Evolutionary conservation across 139 green algal species (phyloP).

Genomic region (Penium margaritaceum): DNA sequence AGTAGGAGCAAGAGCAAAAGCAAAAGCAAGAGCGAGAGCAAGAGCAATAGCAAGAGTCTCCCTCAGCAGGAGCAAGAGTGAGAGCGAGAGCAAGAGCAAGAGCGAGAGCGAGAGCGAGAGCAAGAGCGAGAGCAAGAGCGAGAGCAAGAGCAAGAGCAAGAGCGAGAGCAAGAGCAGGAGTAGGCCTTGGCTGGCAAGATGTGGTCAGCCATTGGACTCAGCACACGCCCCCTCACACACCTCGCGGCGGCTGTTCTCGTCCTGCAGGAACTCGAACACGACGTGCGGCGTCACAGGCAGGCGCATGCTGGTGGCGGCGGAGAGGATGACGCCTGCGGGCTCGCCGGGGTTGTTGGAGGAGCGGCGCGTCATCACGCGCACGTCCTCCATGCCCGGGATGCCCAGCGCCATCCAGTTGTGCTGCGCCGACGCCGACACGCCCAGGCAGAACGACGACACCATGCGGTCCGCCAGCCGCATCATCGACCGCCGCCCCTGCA

Average conservation of each 20-base stretch:
- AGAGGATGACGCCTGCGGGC: constrained; percentile 27
- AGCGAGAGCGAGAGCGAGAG: no score
- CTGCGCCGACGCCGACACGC: constrained; percentile 8
- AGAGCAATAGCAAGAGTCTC: no score
- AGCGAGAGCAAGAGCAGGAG: not conserved
- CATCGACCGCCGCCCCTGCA: constrained; percentile 19
- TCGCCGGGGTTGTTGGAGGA: constrained; percentile 20
- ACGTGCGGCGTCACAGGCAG: constrained; percentile 4
- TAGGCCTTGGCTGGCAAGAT: no score
- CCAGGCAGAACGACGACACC: constrained; percentile 23
- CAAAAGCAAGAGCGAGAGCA: no score
- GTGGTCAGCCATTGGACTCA: no score
- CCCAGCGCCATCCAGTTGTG: constrained; percentile 4
- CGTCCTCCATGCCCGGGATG: constrained; percentile 3
- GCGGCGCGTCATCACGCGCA: constrained; percentile 20
- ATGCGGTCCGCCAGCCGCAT: constrained; percentile 33
- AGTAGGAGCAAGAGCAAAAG: no score
- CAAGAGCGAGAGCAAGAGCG: no score
- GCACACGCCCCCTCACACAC: constrained; percentile 3
- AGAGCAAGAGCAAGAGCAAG: not conserved
- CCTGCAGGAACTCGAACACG: constrained; percentile 22
- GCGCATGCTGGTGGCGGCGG: constrained; percentile 5
- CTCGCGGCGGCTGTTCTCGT: constrained; percentile 3
- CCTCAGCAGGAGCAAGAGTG: no score
- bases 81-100: no score